Conservation (phyloP, 208 protist genomes). For the Wallacemonas sp. region DNA sequence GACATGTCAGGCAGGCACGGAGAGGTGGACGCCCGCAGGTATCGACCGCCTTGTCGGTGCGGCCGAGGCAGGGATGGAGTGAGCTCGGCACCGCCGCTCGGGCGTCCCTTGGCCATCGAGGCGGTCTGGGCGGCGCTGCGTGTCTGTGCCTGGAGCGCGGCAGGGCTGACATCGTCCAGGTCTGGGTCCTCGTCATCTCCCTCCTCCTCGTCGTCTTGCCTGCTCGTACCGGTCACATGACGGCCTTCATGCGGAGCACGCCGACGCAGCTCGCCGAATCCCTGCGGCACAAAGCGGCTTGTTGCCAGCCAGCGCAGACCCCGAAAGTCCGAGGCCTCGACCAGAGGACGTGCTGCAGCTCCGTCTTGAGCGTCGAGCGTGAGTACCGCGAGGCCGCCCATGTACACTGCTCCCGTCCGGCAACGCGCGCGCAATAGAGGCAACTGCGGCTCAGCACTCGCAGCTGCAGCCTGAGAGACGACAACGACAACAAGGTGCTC, state of each 20-base stretch:
- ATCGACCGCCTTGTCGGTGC: neutral
- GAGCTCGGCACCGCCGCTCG: no score
- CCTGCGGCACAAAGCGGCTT: constrained; percentile 29
- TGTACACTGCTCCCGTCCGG: neutral
- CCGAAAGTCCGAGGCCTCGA: constrained; percentile 12
- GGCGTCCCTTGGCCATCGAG: no score
- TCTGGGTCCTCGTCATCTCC: neutral
- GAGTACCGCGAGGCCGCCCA: constrained; percentile 4
- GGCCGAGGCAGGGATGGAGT: no score
- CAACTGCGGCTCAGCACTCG: neutral
- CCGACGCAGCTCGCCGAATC: constrained; percentile 35
- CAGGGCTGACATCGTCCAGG: no score
- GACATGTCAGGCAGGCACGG: neutral
- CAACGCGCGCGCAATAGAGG: neutral
- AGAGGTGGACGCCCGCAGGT: neutral
- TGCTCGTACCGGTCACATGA: neutral
- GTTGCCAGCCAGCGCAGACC: constrained; percentile 30
- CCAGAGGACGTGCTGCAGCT: no score
- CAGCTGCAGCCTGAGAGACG: neutral
- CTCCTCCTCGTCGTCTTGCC: neutral
- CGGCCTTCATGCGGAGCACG: neutral
- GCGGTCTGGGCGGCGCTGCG: no score
- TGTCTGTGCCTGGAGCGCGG: no score
- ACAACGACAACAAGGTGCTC: neutral
- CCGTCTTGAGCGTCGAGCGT: no score